Evolutionary conservation across 495 filamentous ascomycete genomes (phyloP).

Genomic region (Neurospora sp.): DNA sequence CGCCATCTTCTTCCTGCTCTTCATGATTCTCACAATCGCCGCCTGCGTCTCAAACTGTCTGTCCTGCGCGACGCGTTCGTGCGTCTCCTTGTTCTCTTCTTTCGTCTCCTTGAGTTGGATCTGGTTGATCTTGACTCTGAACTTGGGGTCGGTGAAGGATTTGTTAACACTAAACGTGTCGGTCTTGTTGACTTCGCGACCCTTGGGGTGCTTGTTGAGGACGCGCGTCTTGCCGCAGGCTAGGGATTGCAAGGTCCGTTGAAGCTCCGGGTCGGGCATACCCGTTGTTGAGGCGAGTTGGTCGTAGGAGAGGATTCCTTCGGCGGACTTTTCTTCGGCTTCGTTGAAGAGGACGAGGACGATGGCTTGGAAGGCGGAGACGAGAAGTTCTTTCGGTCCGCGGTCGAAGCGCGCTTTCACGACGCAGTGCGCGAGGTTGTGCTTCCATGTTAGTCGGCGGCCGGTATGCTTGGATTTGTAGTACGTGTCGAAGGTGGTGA

Average conservation of each 20-base stretch:
- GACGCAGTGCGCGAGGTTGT: conserved; percentile 78
- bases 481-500: conserved; percentile 65
- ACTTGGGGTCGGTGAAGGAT: conserved; percentile 68
- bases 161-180: conserved; percentile 78
- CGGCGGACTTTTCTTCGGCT: conserved; percentile 29
- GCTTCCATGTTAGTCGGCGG: conserved; percentile 82
- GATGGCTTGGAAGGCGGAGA: conserved; percentile 83
- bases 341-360: conserved; percentile 90
- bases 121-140: conserved; percentile 95
- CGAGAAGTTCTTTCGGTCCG: conserved; percentile 73
- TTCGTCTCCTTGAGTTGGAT: conserved; percentile 91
- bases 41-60: conserved; percentile 94
- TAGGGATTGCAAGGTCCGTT: conserved; percentile 85
- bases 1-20: conserved; percentile 77
- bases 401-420: conserved; percentile 67
- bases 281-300: conserved; percentile 62
- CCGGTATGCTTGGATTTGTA: conserved; percentile 84
- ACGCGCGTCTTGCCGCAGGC: conserved; percentile 84
- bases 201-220: conserved; percentile 77
- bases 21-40: conserved; percentile 95
- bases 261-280: conserved; percentile 59
- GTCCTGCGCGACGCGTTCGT: conserved; percentile 80
- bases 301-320: conserved; percentile 48
- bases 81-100: conserved; percentile 82
- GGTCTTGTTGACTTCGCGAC: conserved; percentile 61